Percentiles rank a stretch among this genome's conserved stretches.
These are phyloP conservation scores for Penicillium pulvis DNA, from an alignment of 495 filamentous ascomycete species.

Conservation along the genomic window DNA sequence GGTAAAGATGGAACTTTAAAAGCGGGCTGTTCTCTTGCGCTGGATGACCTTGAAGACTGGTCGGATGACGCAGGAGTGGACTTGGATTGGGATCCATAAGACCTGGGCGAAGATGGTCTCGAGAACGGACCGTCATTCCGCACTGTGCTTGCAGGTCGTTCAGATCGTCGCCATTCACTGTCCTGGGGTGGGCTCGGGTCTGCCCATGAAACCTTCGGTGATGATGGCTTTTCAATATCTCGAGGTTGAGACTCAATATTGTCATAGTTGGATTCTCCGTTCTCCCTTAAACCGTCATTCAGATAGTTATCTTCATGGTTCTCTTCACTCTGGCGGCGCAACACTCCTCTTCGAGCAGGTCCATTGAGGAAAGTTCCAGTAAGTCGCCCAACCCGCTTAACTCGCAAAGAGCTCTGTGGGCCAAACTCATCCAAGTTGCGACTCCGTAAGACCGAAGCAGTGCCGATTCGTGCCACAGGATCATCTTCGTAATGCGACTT, in stretches of 20 bases:
- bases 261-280: constrained; percentile 26
- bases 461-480: constrained; percentile 47
- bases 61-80: constrained; percentile 46
- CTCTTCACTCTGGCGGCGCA: constrained; percentile 73
- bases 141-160: constrained; percentile 22
- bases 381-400: constrained; percentile 71
- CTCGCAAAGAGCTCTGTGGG: constrained; percentile 66
- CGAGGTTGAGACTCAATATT: constrained; percentile 33
- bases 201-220: constrained; percentile 50
- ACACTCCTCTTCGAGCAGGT: constrained; percentile 68
- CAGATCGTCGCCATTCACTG: constrained; percentile 28
- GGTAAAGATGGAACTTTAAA: constrained; percentile 68
- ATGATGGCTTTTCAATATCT: constrained; percentile 37
- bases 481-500: constrained; percentile 44
- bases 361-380: constrained; percentile 74
- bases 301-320: constrained; percentile 49
- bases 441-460: constrained; percentile 52
- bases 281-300: constrained; percentile 32
- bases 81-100: constrained; percentile 43
- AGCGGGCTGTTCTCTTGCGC: constrained; percentile 50
- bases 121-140: constrained; percentile 39
- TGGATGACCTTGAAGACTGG: constrained; percentile 40
- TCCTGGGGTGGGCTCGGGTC: constrained; percentile 41
- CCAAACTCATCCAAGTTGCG: constrained; percentile 57
- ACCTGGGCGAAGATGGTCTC: constrained; percentile 43